Evolutionary conservation across 345 rosid genomes (phyloP).

Genomic region (Tarenaya hassleriana): DNA sequence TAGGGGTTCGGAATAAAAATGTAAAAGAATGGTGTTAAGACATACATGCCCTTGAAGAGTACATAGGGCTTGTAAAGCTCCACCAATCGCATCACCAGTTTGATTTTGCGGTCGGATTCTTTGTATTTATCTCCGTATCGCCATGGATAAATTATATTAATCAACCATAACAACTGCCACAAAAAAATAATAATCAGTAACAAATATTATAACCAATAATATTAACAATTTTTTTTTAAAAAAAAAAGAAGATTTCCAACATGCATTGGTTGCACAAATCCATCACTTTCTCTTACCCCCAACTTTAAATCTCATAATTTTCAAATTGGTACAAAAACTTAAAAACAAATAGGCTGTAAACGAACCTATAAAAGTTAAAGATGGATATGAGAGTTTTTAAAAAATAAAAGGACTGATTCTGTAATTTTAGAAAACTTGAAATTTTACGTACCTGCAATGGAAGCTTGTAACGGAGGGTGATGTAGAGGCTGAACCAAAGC

Average conservation of each 20-base stretch:
- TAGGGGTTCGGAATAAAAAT: too few relatives aligned
- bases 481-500: conserved; percentile 63
- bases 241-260: not conserved
- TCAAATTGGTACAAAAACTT: too few relatives aligned
- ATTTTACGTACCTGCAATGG: conserved; percentile 46
- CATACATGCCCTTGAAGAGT: conserved; percentile 84
- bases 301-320: too few relatives aligned
- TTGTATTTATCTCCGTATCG: conserved; percentile 27
- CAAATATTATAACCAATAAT: not conserved
- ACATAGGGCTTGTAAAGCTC: conserved; percentile 82
- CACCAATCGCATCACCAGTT: conserved; percentile 51
- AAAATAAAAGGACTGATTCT: not conserved
- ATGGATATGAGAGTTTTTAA: too few relatives aligned
- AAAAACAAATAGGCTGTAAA: too few relatives aligned
- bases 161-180: conserved; percentile 29
- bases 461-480: conserved; percentile 57
- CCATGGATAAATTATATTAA: conserved; percentile 30
- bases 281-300: too few relatives aligned
- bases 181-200: not conserved
- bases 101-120: conserved; percentile 28
- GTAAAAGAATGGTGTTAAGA: conserved; percentile 3
- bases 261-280: too few relatives aligned
- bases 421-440: not conserved
- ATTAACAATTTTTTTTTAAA: not conserved
- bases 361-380: too few relatives aligned